A percentile compares a stretch with the other conserved stretches of the same genome.
These are phyloP conservation scores for Phytophthora tentaculata DNA, from an alignment of 352 stramenopile genomes.

Conservation along the genomic window DNA sequence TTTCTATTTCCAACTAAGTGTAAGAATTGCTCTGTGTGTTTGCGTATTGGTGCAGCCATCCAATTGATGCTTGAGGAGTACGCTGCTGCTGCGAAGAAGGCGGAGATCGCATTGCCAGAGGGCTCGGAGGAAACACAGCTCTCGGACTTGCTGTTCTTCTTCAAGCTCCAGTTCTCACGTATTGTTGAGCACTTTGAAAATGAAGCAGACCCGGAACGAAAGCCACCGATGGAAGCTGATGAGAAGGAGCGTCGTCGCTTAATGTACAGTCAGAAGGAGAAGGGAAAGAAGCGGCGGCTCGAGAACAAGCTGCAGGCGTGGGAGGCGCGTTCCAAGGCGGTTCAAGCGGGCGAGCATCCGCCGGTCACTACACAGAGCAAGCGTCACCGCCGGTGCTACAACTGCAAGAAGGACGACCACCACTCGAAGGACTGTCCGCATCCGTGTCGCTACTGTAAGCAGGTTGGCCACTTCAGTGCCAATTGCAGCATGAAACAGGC, in stretches of 20 bases:
- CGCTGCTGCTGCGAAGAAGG: constrained; percentile 43
- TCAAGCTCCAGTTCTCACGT: constrained; percentile 73
- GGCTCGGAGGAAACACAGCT: constrained; percentile 48
- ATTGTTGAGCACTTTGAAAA: constrained; percentile 73
- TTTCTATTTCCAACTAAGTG: too few relatives aligned
- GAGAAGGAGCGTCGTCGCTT: constrained; percentile 83
- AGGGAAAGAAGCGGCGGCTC: constrained; percentile 73
- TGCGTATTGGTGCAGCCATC: constrained; percentile 63
- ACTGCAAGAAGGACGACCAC: constrained; percentile 85
- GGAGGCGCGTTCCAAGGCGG: constrained; percentile 51
- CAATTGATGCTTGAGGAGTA: constrained; percentile 87
- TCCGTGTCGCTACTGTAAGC: constrained; percentile 84
- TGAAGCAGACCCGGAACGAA: constrained; percentile 52
- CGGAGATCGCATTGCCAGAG: constrained; percentile 38
- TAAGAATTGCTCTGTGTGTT: too few relatives aligned
- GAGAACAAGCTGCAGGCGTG: constrained; percentile 73
- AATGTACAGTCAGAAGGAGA: constrained; percentile 79
- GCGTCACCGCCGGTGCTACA: constrained; percentile 78
- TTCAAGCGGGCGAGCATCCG: constrained; percentile 50
- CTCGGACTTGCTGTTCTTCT: constrained; percentile 83
- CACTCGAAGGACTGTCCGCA: constrained; percentile 77
- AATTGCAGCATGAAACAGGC: constrained; percentile 72
- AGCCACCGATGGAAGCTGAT: constrained; percentile 80
- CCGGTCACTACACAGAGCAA: constrained; percentile 42
- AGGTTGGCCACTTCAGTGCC: constrained; percentile 75